Conservation (phyloP, 2,329 filamentous ascomycete species). For the Xylariaceae sp. region DNA sequence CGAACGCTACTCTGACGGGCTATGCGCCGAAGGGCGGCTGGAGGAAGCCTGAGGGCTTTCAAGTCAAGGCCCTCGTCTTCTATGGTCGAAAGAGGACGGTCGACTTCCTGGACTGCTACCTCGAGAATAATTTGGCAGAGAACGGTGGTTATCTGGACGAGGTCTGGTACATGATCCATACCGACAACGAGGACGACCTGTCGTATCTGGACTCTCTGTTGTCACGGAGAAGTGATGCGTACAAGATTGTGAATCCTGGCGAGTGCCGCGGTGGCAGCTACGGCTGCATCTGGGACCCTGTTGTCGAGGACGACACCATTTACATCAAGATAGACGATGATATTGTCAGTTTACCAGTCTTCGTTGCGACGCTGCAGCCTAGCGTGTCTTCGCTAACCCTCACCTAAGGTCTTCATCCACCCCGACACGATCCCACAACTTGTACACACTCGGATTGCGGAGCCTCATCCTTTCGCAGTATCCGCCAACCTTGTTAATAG, state of each 20-base stretch:
- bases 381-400: no score
- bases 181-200: slow-evolving; percentile 34
- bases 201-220: slow-evolving; percentile 35
- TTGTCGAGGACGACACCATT: slow-evolving; percentile 31
- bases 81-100: slow-evolving; percentile 40
- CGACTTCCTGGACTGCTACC: slow-evolving; percentile 43
- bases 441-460: slow-evolving; percentile 45
- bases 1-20: slow-evolving; percentile 13
- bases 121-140: slow-evolving; percentile 37
- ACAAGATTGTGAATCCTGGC: slow-evolving; percentile 32
- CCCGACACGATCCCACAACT: slow-evolving; percentile 45
- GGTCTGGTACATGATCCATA: slow-evolving; percentile 40
- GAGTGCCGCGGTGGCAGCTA: slow-evolving; percentile 28
- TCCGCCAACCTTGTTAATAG: slow-evolving; percentile 56
- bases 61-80: slow-evolving; percentile 41
- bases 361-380: neutral
- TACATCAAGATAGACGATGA: slow-evolving; percentile 44
- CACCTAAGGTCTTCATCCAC: slow-evolving; percentile 24
- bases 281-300: slow-evolving; percentile 32
- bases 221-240: slow-evolving; percentile 29
- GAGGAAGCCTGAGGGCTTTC: slow-evolving; percentile 25
- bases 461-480: slow-evolving; percentile 46
- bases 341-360: slow-evolving; percentile 28
- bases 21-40: slow-evolving; percentile 22
- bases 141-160: slow-evolving; percentile 42